Evolutionary conservation across 108 stramenopile species (phyloP), one percentile per base, ranked within the genome.

Genomic region (Schizochytrium sp.): DNA sequence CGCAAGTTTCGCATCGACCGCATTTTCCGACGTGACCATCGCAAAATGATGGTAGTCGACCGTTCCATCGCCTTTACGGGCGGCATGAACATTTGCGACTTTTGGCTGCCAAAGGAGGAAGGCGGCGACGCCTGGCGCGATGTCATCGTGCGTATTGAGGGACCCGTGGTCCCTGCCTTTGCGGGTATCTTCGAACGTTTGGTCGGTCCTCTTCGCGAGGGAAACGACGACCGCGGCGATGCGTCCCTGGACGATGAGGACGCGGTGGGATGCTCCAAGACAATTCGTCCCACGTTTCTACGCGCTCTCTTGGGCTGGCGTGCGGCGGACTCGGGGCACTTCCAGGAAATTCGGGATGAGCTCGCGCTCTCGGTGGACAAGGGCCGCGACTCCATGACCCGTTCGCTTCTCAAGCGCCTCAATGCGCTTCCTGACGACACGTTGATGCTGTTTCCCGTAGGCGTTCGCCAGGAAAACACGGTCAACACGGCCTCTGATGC

Each of bases 41-140:
- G 76, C 76, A 83, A 83, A 4, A 47, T 83, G 45, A 53, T 83
- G 48, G 76, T 83, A 3, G 51, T 83, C 19, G 76, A 83, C 51
- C 76, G 76, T 16, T 16, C 44, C 43, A 4, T 83, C 6, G 76
- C 76, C 12, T 53, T 83, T 53, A 83, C 76, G 48, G 76, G 76
- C 51, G 76, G 76, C 45, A 83, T 83, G 76, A 83, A 83, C 51
- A 83, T 83, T 28, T 47, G 76, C 51, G 51, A 83, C 51, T 83
- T 83, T 53, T 83, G 76, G 76, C 76, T 83, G n/a, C 76, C 76
- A 10, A 47, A 53, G 48, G 45, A 47, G 10, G 18, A 53, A 23
- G 76, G 76, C 19, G 76, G 76, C 28, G 76, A 47, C n/a, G 76
- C 76, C 6, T 83, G 76, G 76, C 76, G 76, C 51, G 76, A 83